A percentile compares a stretch with the other conserved stretches of the same genome.
Evolutionary conservation across 306 rosid genomes (phyloP).

Genomic region (Pyrus betulifolia): DNA sequence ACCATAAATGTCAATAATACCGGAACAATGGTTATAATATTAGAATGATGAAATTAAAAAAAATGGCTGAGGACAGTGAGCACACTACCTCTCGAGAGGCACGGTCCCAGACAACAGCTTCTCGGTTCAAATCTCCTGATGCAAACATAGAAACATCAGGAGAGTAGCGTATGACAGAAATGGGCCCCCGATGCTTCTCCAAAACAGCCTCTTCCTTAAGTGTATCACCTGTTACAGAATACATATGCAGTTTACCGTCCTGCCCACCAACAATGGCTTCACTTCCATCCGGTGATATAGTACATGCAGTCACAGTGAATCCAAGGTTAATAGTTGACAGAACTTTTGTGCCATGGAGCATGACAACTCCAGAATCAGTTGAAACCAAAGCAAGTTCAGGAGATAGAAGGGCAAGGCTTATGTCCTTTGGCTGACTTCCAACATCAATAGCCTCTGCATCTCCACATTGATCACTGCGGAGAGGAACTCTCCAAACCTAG

Average conservation of each 20-base stretch:
- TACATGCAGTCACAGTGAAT: conserved; percentile 75
- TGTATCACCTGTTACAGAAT: conserved; percentile 58
- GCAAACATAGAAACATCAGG: conserved; percentile 94
- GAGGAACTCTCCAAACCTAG: conserved; percentile 71
- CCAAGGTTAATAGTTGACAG: conserved; percentile 80
- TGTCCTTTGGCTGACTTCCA: conserved; percentile 88
- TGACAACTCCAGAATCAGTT: conserved; percentile 73
- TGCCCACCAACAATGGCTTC: conserved; percentile 94
- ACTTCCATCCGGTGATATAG: conserved; percentile 80
- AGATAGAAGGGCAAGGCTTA: conserved; percentile 68
- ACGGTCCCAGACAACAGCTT: conserved; percentile 85
- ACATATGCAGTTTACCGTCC: conserved; percentile 81
- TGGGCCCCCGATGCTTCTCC: conserved; percentile 89
- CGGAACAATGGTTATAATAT: neutral
- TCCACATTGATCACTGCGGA: conserved; percentile 62
- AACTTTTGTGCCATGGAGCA: conserved; percentile 63
- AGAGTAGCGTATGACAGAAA: conserved; percentile 78
- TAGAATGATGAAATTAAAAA: neutral
- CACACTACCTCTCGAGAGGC: conserved; percentile 58
- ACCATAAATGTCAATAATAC: neutral
- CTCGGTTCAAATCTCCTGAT: conserved; percentile 93
- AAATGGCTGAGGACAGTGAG: neutral
- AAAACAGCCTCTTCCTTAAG: conserved; percentile 77
- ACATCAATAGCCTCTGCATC: conserved; percentile 78
- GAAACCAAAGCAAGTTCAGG: conserved; percentile 83